These are phyloP conservation scores for Leccinum obscurum DNA, from an alignment of 768 basidiomycete genomes.

Conservation along the genomic window DNA sequence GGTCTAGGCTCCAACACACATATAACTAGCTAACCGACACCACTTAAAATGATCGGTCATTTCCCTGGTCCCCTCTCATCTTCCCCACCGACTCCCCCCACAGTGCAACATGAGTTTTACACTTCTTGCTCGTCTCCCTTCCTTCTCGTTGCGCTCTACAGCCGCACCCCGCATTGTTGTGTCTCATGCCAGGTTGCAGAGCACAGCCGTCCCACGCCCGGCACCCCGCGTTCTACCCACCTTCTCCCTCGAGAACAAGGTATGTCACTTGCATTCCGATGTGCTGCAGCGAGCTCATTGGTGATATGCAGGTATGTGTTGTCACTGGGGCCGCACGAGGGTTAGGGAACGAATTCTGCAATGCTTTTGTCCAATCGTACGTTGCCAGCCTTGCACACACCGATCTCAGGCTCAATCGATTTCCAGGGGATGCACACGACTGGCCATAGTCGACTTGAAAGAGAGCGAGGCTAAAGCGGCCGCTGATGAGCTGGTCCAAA, in stretches of 20 bases:
- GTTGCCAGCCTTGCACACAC: neutral
- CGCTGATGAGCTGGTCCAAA: conserved; percentile 63
- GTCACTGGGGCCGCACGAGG: conserved; percentile 94
- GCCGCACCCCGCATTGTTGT: conserved; percentile 12
- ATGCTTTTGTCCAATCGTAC: conserved; percentile 85
- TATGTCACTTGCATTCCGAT: conserved; percentile 24
- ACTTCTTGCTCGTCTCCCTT: conserved; percentile 29
- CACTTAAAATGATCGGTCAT: conserved; percentile 23
- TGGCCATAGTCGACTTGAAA: conserved; percentile 84
- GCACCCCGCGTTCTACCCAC: conserved; percentile 58
- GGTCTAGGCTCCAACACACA: conserved; percentile 4
- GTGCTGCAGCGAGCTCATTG: neutral
- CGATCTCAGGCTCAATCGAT: conserved; percentile 7
- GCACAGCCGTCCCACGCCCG: conserved; percentile 24
- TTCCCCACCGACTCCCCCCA: conserved; percentile 11
- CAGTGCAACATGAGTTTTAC: conserved; percentile 29
- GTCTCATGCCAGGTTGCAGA: conserved; percentile 25
- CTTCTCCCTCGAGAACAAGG: conserved; percentile 82
- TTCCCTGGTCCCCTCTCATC: conserved; percentile 17
- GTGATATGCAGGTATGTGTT: conserved; percentile 66
- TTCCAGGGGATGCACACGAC: conserved; percentile 70
- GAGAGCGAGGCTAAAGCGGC: conserved; percentile 64
- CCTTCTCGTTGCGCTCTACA: conserved; percentile 12
- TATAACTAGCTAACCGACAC: conserved; percentile 1
- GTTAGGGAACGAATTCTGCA: conserved; percentile 87